A percentile compares a stretch with the other conserved stretches of the same genome.
These are phyloP conservation scores for Canavalia ensiformis DNA, from an alignment of 306 rosid species.

Conservation along the genomic window DNA sequence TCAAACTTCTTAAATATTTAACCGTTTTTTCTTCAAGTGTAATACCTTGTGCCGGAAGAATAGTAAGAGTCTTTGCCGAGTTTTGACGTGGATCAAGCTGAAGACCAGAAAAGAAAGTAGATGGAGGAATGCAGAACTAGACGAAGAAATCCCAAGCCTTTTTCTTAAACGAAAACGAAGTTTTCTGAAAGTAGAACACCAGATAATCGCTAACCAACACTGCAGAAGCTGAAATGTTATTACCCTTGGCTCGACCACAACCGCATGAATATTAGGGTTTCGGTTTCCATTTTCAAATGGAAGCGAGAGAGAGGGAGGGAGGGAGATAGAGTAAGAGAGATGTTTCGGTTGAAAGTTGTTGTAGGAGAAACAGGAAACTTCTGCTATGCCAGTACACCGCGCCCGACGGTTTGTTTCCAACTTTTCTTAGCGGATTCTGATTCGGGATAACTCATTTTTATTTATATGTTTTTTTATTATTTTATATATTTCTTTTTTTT, in stretches of 20 bases:
- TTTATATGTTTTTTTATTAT: too few relatives aligned
- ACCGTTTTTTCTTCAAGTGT: not conserved
- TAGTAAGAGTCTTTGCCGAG: not conserved
- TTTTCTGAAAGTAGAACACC: not conserved
- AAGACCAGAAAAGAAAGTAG: not conserved
- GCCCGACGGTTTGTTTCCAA: not conserved
- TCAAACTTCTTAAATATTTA: too few relatives aligned
- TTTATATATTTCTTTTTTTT: too few relatives aligned
- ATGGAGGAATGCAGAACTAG: not conserved
- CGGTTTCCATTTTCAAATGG: not conserved
- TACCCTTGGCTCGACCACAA: not conserved
- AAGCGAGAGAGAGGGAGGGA: not conserved
- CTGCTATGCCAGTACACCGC: not conserved
- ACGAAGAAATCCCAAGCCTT: conserved; percentile 7
- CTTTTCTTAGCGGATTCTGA: too few relatives aligned
- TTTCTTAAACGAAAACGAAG: not conserved
- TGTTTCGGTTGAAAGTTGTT: not conserved
- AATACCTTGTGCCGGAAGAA: conserved; percentile 30
- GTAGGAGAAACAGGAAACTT: not conserved
- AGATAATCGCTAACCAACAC: not conserved
- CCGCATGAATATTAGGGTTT: not conserved
- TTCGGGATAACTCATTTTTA: too few relatives aligned
- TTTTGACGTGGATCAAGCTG: conserved; percentile 13
- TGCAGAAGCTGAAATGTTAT: not conserved
- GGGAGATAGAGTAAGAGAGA: not conserved